Base-by-base conservation (phyloP, 2,329 filamentous ascomycete genomes). In the Blastomyces silverae region DNA sequence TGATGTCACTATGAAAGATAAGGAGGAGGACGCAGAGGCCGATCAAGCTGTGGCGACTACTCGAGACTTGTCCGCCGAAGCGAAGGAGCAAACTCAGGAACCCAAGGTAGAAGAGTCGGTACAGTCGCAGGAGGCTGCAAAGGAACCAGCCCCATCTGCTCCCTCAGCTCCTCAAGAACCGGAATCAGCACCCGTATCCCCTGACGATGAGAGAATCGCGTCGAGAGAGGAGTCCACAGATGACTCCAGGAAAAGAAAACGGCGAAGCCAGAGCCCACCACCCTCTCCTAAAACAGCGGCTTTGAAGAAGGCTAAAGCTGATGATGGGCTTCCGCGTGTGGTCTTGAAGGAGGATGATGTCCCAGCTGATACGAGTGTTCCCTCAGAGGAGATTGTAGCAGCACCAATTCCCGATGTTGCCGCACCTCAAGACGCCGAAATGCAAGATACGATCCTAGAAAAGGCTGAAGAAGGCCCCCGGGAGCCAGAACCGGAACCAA, bases 241-340 rank as follows among this genome's bases (percentile, higher is more conserved):
- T 67, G 85, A 87, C 69, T 79, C 79, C 52, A 84, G 84, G 69
- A 89, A 88, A 75, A 82, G 87, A 67, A 90, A 89, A 74, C 84
- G 87, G 69, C 82, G 86, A 69, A 90, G 86, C 55, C 80, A 81
- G 64, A 89, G 82, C 64, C 87, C 87, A 46, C 79, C 83, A 25
- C 84, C 84, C 10, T 82, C 80, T 11, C 76, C 79, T 31, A 81
- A 85, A 64, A 82, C 84, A 17, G 75, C 82, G 59, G 79, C 81
- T 56, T 79, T 78, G 61, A 89, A 89, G 73, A 85, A 83, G 66
- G 76, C 80, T 13, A 83, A 82, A 68, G 76, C 81, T 59, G 79
- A 72, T 25, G 68, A 69, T 65, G 70, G 66, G 15, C 69, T 67
- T 17, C 73, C 76, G 5, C 67, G 64, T 17, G 73, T 73, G 20